Conservation (phyloP, 495 filamentous ascomycete species). For the Penicillium odoratum region DNA sequence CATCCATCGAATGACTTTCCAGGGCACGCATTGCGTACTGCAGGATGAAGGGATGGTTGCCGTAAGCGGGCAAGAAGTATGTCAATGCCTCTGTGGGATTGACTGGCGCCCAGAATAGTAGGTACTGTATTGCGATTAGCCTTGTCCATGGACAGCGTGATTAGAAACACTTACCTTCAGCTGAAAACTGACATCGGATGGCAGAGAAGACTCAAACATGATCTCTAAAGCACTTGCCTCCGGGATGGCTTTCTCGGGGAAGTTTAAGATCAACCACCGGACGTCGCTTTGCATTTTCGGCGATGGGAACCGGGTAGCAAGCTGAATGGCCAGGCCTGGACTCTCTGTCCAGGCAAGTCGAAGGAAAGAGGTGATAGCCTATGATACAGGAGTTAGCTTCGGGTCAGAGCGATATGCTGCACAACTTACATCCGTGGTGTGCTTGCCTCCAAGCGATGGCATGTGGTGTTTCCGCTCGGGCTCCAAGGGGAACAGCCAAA, state of each 20-base stretch:
- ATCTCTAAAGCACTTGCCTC: constrained; percentile 81
- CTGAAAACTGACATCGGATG: constrained; percentile 76
- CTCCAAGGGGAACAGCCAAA: constrained; percentile 86
- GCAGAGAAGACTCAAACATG: constrained; percentile 73
- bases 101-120: constrained; percentile 92
- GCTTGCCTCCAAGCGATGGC: constrained; percentile 35
- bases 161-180: constrained; percentile 61
- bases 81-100: constrained; percentile 91
- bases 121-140: constrained; percentile 55
- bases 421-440: constrained; percentile 32
- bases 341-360: constrained; percentile 82
- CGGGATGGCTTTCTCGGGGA: constrained; percentile 74
- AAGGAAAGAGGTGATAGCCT: constrained; percentile 55
- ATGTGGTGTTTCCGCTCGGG: constrained; percentile 62
- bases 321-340: constrained; percentile 79
- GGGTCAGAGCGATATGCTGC: constrained; percentile 12
- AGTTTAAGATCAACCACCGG: constrained; percentile 74
- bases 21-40: constrained; percentile 97
- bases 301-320: constrained; percentile 76
- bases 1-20: constrained; percentile 89
- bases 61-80: constrained; percentile 88
- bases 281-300: constrained; percentile 70
- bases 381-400: constrained; percentile 7
- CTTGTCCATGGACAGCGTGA: background rate
- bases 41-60: constrained; percentile 90